Evolutionary conservation across 257 asterid species (phyloP).

Genomic region (Solanum clarkiae): DNA sequence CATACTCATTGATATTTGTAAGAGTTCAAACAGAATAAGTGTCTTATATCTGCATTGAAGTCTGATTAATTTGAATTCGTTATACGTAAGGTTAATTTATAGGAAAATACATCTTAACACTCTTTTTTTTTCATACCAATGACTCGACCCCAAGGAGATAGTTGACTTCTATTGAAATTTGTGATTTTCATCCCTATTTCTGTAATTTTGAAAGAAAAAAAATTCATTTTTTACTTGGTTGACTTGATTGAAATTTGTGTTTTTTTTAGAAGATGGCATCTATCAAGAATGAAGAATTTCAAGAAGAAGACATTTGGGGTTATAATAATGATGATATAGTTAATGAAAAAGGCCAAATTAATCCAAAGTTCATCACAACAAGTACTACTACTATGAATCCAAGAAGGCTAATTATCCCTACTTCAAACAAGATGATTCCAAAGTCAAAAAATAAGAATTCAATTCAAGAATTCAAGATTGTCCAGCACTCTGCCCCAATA

Average conservation of each 20-base stretch:
- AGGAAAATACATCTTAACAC: fast-evolving
- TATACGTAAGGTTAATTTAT: too few species aligned
- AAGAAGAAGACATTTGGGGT: not conserved
- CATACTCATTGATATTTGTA: not conserved
- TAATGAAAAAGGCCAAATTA: not conserved
- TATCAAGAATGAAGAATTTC: not conserved
- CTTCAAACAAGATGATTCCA: not conserved
- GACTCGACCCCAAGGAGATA: too few species aligned
- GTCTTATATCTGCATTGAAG: fast-evolving
- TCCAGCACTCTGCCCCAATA: not conserved
- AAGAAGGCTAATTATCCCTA: not conserved
- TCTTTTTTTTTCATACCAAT: not conserved
- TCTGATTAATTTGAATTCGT: fast-evolving
- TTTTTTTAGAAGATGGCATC: not conserved
- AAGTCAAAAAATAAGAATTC: not conserved
- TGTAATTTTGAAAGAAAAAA: not conserved
- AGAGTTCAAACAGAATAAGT: not conserved
- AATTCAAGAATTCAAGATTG: not conserved
- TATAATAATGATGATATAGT: not conserved
- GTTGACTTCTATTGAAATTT: not conserved
- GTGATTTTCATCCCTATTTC: not conserved
- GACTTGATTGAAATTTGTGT: not conserved
- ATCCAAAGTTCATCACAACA: not conserved
- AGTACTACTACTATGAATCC: not conserved
- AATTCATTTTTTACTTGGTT: not conserved